Conservation (phyloP, 345 rosid genomes). For the Brassica cretica region DNA sequence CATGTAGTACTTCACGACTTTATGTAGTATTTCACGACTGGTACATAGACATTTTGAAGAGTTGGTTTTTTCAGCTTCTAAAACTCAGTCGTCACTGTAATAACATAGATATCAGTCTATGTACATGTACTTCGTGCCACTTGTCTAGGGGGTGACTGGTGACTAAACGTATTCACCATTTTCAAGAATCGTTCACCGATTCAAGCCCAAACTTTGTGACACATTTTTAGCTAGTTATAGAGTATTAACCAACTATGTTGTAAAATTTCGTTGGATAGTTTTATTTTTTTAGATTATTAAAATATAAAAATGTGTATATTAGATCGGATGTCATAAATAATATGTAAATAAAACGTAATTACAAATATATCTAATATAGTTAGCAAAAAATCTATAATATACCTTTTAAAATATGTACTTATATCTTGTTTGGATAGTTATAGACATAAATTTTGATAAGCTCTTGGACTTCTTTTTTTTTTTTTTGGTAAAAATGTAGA, state of each 20-base stretch:
- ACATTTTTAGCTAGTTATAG: neutral
- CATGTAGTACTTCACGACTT: too few relatives aligned
- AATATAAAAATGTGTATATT: neutral
- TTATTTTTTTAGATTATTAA: neutral
- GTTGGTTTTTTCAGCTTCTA: too few relatives aligned
- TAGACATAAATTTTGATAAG: too few relatives aligned
- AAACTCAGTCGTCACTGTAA: too few relatives aligned
- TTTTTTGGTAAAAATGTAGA: too few relatives aligned
- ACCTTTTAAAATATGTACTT: too few relatives aligned
- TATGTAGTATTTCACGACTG: too few relatives aligned
- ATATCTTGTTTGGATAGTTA: too few relatives aligned
- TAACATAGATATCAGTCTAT: neutral
- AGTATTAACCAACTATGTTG: neutral
- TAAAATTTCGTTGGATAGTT: neutral
- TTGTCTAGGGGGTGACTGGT: neutral
- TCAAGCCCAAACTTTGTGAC: slow-evolving; percentile 23
- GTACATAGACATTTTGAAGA: too few relatives aligned
- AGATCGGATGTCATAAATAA: neutral
- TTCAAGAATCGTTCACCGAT: slow-evolving; percentile 12
- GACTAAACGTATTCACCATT: neutral
- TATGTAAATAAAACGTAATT: neutral
- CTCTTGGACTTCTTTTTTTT: too few relatives aligned
- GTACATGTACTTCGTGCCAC: neutral
- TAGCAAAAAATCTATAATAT: too few relatives aligned
- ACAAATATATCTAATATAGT: neutral